A percentile compares a stretch with the other conserved stretches of the same genome.
These are phyloP conservation scores for Kappamyces sp. DNA, from an alignment of 192 early-diverging fungal genomes.

Conservation along the genomic window DNA sequence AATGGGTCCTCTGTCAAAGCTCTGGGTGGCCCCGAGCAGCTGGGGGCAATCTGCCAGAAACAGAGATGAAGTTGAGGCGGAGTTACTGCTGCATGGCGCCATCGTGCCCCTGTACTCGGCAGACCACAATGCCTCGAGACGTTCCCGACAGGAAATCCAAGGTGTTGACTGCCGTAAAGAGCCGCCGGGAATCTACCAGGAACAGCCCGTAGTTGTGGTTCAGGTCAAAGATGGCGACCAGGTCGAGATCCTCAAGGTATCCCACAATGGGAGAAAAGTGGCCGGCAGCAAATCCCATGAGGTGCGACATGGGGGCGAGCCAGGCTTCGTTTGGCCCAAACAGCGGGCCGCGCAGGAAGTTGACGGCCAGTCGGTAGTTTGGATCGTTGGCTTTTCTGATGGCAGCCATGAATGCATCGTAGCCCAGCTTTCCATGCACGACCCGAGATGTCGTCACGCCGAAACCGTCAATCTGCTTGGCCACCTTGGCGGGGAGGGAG, in stretches of 20 bases:
- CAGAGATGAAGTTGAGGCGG: no score
- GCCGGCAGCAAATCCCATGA: background rate
- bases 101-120: no score
- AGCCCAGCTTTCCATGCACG: background rate
- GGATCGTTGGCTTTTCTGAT: background rate
- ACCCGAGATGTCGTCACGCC: background rate
- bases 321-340: background rate
- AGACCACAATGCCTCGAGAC: no score
- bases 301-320: background rate
- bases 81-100: no score
- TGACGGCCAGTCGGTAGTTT: background rate
- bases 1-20: no score
- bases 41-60: no score
- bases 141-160: background rate
- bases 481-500: background rate
- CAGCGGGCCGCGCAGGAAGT: background rate
- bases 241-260: slow-evolving; percentile 2
- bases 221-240: slow-evolving; percentile 10
- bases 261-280: slow-evolving; percentile 9
- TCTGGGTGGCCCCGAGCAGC: no score
- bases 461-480: background rate
- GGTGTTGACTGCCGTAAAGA: background rate
- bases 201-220: slow-evolving; percentile 7
- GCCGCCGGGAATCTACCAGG: background rate
- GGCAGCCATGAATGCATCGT: background rate